A percentile compares a stretch with the other conserved stretches of the same genome.
phyloP scores from a whole-genome alignment of 2,329 filamentous ascomycete genomes.

The Ciborinia camelliae region DNA sequence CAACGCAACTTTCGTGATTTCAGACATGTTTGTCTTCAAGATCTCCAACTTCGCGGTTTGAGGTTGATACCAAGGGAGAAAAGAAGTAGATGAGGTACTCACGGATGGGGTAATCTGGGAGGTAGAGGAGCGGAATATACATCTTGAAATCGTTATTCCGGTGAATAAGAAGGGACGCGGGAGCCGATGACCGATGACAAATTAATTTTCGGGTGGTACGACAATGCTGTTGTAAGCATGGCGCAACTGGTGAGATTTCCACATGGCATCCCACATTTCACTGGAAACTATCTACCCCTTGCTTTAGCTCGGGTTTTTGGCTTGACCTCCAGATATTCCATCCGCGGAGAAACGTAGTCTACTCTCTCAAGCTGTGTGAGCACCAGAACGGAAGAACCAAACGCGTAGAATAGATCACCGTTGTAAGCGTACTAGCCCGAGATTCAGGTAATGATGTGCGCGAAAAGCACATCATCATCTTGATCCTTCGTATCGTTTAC shows the following conservation, averaged over 20 bases:
- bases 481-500: too few relatives aligned
- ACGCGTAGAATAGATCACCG: too few relatives aligned
- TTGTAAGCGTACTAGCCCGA: too few relatives aligned
- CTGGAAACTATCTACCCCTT: background rate
- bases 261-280: slow-evolving; percentile 1
- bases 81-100: background rate
- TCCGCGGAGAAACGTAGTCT: background rate
- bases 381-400: too few relatives aligned
- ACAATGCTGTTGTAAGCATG: background rate
- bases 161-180: background rate
- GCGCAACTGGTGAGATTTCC: background rate
- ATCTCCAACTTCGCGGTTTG: background rate
- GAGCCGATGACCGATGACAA: background rate
- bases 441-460: too few relatives aligned
- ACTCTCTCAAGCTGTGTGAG: too few relatives aligned
- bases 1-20: slow-evolving; percentile 28
- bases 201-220: background rate
- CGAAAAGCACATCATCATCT: too few relatives aligned
- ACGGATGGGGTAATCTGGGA: background rate
- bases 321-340: background rate
- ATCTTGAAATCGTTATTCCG: background rate
- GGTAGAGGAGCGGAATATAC: background rate
- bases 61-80: slow-evolving; percentile 5
- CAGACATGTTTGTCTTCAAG: slow-evolving; percentile 24
- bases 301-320: background rate